Evolutionary conservation across 495 filamentous ascomycete species (phyloP).

Genomic region (Neurospora sp.): DNA sequence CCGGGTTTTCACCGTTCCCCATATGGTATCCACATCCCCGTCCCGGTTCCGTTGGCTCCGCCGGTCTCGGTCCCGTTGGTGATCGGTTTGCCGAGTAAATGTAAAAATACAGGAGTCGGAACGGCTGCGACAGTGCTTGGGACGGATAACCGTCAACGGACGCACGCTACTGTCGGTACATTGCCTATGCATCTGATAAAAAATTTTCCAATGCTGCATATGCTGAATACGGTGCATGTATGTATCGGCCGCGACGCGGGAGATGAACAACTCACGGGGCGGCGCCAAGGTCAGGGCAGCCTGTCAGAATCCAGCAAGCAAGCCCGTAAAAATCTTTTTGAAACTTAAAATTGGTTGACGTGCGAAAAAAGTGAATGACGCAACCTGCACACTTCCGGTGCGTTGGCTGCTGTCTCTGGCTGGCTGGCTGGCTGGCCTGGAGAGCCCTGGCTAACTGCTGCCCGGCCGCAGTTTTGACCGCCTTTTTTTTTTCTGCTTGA

Average conservation of each 20-base stretch:
- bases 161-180: neutral
- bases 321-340: neutral
- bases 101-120: neutral
- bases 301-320: neutral
- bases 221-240: neutral
- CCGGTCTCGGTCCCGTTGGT: neutral
- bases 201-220: neutral
- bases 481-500: neutral
- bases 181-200: neutral
- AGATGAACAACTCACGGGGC: neutral
- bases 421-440: neutral
- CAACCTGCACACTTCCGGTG: neutral
- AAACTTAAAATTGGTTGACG: neutral
- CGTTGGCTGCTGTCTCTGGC: neutral
- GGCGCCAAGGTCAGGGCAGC: neutral
- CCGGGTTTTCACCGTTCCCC: neutral
- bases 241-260: neutral
- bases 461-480: neutral
- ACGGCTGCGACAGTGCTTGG: neutral
- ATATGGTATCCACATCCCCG: neutral
- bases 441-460: neutral
- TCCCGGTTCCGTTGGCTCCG: neutral
- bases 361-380: neutral
- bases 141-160: neutral
- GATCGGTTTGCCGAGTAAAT: neutral